These are phyloP conservation scores for Tylopilus rubrobrunneus DNA, from an alignment of 768 basidiomycete species.

Conservation along the genomic window DNA sequence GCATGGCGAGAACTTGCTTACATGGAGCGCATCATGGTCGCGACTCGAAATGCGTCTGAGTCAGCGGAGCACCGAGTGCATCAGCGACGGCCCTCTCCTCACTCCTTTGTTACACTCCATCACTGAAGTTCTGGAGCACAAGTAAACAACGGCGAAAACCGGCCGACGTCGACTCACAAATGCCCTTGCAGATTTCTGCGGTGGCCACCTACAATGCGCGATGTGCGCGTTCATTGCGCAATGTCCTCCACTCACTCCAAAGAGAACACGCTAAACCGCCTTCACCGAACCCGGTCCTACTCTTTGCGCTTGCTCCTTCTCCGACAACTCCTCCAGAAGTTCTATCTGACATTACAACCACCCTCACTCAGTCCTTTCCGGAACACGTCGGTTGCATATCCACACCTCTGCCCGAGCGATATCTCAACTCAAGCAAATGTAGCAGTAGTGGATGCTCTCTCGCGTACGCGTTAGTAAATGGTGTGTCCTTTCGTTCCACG, in stretches of 20 bases:
- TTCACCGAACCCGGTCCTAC: conserved; percentile 6
- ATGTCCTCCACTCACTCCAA: conserved; percentile 3
- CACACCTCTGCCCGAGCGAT: conserved; percentile 38
- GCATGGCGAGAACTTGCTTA: no score
- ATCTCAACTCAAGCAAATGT: background rate
- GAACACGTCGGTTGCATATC: conserved; percentile 61
- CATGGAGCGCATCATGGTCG: no score
- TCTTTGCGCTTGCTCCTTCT: conserved; percentile 28
- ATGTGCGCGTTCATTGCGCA: conserved; percentile 19
- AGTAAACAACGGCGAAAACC: no score
- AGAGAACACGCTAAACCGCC: background rate
- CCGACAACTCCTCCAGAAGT: conserved; percentile 15
- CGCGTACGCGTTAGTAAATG: conserved; percentile 44
- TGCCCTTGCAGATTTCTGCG: conserved; percentile 14
- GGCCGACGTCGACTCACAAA: background rate
- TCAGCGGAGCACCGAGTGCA: no score
- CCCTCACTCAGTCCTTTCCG: conserved; percentile 38
- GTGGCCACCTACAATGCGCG: conserved; percentile 16
- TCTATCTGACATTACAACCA: conserved; percentile 37
- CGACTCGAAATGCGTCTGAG: no score
- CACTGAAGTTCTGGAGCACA: no score
- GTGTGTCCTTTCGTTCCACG: conserved; percentile 56
- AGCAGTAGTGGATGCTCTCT: conserved; percentile 45
- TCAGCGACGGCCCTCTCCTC: no score
- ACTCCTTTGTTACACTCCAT: no score